These are phyloP conservation scores for Fusarium sp. DNA, from an alignment of 2,329 filamentous ascomycete genomes.

Conservation along the genomic window DNA sequence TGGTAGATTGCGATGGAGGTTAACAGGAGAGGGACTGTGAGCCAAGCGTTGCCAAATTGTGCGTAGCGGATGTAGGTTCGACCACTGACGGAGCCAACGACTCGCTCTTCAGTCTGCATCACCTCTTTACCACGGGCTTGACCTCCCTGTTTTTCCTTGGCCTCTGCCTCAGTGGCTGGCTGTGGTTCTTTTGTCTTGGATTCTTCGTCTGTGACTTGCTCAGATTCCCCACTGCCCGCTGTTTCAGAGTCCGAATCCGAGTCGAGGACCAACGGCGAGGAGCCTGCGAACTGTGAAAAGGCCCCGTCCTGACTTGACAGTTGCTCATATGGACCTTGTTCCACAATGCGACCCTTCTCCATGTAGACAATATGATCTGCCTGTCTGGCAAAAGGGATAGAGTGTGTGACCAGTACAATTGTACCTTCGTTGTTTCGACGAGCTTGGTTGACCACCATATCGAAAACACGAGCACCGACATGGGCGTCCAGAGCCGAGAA, in stretches of 20 bases:
- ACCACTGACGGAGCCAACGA: slow-evolving; percentile 28
- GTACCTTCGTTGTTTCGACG: slow-evolving; percentile 9
- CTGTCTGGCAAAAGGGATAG: slow-evolving; percentile 25
- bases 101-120: slow-evolving; percentile 30
- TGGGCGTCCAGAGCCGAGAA: slow-evolving; percentile 31
- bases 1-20: slow-evolving; percentile 20
- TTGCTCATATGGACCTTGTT: slow-evolving; percentile 23
- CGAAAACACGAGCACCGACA: slow-evolving; percentile 26
- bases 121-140: slow-evolving; percentile 22
- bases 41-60: slow-evolving; percentile 25
- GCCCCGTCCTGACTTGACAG: not conserved
- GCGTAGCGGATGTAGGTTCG: slow-evolving; percentile 31
- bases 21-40: slow-evolving; percentile 21
- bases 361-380: slow-evolving; percentile 29
- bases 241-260: not conserved
- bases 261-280: not conserved
- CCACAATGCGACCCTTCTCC: slow-evolving; percentile 11
- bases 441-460: slow-evolving; percentile 25
- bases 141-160: not conserved
- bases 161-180: rapidly evolving
- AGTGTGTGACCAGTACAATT: slow-evolving; percentile 18
- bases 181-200: rapidly evolving
- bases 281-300: slow-evolving; percentile 13
- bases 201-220: rapidly evolving
- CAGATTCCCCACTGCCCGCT: not conserved